Base-by-base conservation (phyloP, 345 rosid species). In the Heritiera littoralis region DNA sequence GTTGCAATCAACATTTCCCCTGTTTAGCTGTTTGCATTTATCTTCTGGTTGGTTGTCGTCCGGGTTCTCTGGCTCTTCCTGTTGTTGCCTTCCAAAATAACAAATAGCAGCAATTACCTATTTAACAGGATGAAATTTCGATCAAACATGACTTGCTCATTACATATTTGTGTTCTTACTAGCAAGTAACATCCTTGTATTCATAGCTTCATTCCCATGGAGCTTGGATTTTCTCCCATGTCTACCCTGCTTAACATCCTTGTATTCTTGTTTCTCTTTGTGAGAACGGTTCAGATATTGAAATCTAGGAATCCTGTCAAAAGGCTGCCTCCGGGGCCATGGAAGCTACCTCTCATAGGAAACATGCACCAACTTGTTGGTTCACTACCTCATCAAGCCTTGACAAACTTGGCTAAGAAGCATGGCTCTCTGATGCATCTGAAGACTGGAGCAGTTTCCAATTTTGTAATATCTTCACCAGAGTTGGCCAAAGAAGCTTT, bases 271-370 rank as follows among this genome's bases (percentile, higher is more conserved):
- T 58, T 82, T 77, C 2, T 72, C 51, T 38, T 75, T 56, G 13
- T 23, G 38, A 63, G 20, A 75, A 28, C 49, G 41, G 20, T 35
- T 15, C 72, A 75, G 52, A 51, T 9, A 40, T 5, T 72, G 14
- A 74, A 68, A 61, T 32, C 66, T 9, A 23, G 43, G 4, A 63
- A 59, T 20, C 46, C 72, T n/a, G 43, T 65, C 30, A 14, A 35
- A 69, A 82, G 58, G 52, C 80, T 81, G 14, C 84, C 83, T 41
- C 84, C 88, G 28, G 87, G 87, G 43, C 89, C 87, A 12, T 46
- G 58, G 63, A 78, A 75, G 66, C 79, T 84, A 2, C 85, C 87
- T 43, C 23, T 86, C 28, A 30, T 84, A 9, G 85, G 87, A 46
- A 84, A 82, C 85, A 58, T 74, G 66, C 67, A 74, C 67, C 66